phyloP scores from a whole-genome alignment of 2,329 filamentous ascomycete genomes.

The Fusarium liriodendri region DNA sequence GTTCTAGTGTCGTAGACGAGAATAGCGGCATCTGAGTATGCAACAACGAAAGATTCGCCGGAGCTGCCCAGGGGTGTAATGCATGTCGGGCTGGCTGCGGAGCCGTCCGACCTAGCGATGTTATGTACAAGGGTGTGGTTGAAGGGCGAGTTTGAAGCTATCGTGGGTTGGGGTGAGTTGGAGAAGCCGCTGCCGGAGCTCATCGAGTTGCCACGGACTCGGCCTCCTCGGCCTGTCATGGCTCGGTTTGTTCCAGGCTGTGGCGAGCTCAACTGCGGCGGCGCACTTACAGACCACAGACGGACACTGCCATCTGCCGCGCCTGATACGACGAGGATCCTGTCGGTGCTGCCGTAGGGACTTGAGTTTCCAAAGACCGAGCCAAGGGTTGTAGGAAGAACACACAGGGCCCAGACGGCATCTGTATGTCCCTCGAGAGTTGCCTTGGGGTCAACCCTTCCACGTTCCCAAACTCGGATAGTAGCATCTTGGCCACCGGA shows the following conservation, averaged over 20 bases:
- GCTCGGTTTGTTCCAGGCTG: constrained; percentile 75
- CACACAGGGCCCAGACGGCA: constrained; percentile 94
- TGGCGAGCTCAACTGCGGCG: constrained; percentile 85
- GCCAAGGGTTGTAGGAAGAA: constrained; percentile 85
- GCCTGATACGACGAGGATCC: constrained; percentile 90
- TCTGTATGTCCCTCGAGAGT: constrained; percentile 95
- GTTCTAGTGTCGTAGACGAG: constrained; percentile 92
- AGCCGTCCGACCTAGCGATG: constrained; percentile 76
- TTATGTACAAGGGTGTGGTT: constrained; percentile 89
- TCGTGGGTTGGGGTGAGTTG: constrained; percentile 87
- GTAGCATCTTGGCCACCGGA: constrained; percentile 95
- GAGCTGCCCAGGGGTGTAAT: constrained; percentile 88
- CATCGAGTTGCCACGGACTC: constrained; percentile 90
- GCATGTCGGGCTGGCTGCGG: constrained; percentile 83
- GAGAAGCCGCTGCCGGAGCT: constrained; percentile 94
- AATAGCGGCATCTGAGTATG: constrained; percentile 89
- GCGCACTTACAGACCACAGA: constrained; percentile 93
- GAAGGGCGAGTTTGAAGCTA: constrained; percentile 87
- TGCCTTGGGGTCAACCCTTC: constrained; percentile 93
- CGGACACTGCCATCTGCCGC: constrained; percentile 92
- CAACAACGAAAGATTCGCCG: constrained; percentile 92
- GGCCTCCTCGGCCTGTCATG: constrained; percentile 69
- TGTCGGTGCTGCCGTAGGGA: constrained; percentile 82
- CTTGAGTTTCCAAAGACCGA: constrained; percentile 82
- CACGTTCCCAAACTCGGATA: constrained; percentile 94